Percentiles rank a stretch among this genome's conserved stretches.
Evolutionary conservation across 352 stramenopile genomes (phyloP).

Genomic region (Phytophthora ramorum): DNA sequence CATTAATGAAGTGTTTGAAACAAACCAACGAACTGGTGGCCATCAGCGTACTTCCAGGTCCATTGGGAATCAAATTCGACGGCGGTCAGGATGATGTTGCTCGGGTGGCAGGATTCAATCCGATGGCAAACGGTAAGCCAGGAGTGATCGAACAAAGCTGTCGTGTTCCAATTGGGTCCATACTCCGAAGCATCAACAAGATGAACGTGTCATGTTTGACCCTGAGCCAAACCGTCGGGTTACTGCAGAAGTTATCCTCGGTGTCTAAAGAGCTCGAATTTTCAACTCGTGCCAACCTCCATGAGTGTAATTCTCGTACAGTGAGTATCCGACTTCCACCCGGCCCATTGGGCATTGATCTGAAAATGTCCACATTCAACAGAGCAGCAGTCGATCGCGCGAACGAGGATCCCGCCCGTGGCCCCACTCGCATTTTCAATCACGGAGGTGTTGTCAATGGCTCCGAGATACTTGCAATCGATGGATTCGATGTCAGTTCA

Average conservation of each 20-base stretch:
- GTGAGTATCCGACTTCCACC: conserved; percentile 47
- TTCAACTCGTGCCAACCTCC: conserved; percentile 8
- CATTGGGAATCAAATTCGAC: conserved; percentile 61
- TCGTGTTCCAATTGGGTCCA: conserved; percentile 42
- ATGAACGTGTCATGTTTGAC: conserved; percentile 64
- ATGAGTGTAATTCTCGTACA: conserved; percentile 31
- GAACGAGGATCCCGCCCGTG: conserved; percentile 41
- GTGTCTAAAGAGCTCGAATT: conserved; percentile 52
- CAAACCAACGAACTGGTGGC: conserved; percentile 6
- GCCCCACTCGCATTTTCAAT: conserved; percentile 48
- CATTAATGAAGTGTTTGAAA: conserved; percentile 40
- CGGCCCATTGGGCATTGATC: conserved; percentile 60
- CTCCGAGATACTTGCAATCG: conserved; percentile 58
- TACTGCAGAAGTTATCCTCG: conserved; percentile 59
- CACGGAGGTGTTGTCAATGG: conserved; percentile 55
- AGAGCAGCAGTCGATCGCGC: conserved; percentile 55
- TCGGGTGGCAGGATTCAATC: conserved; percentile 52
- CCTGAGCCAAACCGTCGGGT: conserved; percentile 38
- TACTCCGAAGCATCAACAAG: conserved; percentile 55
- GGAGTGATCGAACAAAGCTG: conserved; percentile 47
- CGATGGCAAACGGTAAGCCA: conserved; percentile 28
- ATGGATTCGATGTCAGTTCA: conserved; percentile 51
- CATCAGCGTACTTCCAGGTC: conserved; percentile 44
- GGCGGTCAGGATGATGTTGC: conserved; percentile 32
- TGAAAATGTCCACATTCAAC: conserved; percentile 51